These are phyloP conservation scores for Xerocomus potaroensis DNA, from an alignment of 768 basidiomycete genomes.

Conservation along the genomic window DNA sequence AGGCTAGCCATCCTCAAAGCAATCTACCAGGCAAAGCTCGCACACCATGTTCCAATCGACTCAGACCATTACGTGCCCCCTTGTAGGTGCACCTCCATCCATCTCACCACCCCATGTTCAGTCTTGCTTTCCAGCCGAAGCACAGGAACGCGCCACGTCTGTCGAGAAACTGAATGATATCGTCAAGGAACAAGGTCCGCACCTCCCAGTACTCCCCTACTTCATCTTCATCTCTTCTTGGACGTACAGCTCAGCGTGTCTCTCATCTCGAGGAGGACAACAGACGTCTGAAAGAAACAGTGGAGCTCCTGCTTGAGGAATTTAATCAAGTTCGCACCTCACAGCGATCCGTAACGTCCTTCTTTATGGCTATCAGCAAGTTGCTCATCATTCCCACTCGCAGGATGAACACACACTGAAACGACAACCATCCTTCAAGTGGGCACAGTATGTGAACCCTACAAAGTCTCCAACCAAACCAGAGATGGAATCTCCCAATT, in stretches of 20 bases:
- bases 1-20: conserved; percentile 88
- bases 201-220: neutral
- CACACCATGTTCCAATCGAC: conserved; percentile 77
- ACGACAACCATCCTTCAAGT: conserved; percentile 82
- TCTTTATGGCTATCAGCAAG: conserved; percentile 3
- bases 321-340: conserved; percentile 42
- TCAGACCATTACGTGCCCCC: conserved; percentile 85
- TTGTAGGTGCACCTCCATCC: conserved; percentile 49
- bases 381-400: conserved; percentile 11
- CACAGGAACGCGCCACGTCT: conserved; percentile 51
- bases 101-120: neutral
- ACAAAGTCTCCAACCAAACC: conserved; percentile 78
- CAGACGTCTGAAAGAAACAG: conserved; percentile 54
- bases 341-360: conserved; percentile 15
- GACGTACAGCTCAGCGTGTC: conserved; percentile 62
- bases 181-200: conserved; percentile 71
- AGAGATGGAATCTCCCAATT: conserved; percentile 70
- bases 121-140: conserved; percentile 44
- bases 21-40: conserved; percentile 85
- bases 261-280: conserved; percentile 75
- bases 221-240: conserved; percentile 2
- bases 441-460: conserved; percentile 78
- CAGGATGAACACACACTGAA: conserved; percentile 46
- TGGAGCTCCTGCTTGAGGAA: conserved; percentile 67
- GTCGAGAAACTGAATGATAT: conserved; percentile 64